These are phyloP conservation scores for Mucor mucedo DNA, from an alignment of 371 early-diverging fungal genomes.

Conservation along the genomic window DNA sequence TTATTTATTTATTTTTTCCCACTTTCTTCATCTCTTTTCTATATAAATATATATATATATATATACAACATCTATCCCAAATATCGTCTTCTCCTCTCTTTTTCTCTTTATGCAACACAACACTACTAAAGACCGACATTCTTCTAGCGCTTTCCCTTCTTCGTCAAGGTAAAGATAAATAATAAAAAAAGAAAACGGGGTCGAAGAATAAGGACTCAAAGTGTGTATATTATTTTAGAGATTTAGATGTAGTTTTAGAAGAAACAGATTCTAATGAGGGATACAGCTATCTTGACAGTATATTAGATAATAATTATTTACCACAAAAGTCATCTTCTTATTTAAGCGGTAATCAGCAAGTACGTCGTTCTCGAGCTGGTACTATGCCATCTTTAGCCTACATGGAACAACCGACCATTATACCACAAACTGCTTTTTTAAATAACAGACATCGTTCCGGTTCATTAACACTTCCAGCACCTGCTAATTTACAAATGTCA, in stretches of 20 bases:
- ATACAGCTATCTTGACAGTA: slow-evolving; percentile 10
- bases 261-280: slow-evolving; percentile 16
- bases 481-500: slow-evolving; percentile 35
- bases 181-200: background rate
- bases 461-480: slow-evolving; percentile 65
- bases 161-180: slow-evolving; percentile 11
- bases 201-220: background rate
- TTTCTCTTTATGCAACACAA: slow-evolving; percentile 4
- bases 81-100: background rate
- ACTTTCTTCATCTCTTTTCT: background rate
- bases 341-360: background rate
- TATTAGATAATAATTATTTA: slow-evolving; percentile 4
- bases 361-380: slow-evolving; percentile 74
- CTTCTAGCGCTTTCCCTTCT: slow-evolving; percentile 3
- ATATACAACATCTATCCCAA: background rate
- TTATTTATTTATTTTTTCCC: background rate
- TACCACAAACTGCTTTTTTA: background rate
- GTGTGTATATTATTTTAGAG: slow-evolving; percentile 24
- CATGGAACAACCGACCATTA: slow-evolving; percentile 30
- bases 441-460: slow-evolving; percentile 56
- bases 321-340: slow-evolving; percentile 6
- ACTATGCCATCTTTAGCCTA: slow-evolving; percentile 73
- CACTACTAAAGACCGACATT: background rate
- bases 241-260: slow-evolving; percentile 43
- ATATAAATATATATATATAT: slow-evolving; percentile 1